A percentile compares a stretch with the other conserved stretches of the same genome.
Conservation (phyloP, 2,329 filamentous ascomycete genomes). For the Claviceps spartinae region DNA sequence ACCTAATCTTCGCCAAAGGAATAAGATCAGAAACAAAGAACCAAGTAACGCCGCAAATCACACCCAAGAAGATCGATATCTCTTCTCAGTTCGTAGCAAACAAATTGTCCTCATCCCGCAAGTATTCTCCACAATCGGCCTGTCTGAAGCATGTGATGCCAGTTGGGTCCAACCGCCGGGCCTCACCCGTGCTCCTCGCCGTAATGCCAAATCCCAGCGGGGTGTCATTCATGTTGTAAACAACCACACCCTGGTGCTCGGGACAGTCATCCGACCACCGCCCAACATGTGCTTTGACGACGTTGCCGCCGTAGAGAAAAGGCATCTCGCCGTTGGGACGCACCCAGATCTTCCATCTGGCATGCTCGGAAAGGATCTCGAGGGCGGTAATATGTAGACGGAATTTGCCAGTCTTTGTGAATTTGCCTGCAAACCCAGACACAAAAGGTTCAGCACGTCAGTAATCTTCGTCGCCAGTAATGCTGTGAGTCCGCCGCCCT, state of each 20-base stretch:
- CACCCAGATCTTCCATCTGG: conserved; percentile 94
- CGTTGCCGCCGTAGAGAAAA: conserved; percentile 85
- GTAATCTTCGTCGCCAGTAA: background rate
- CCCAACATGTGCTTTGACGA: conserved; percentile 59
- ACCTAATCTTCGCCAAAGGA: background rate
- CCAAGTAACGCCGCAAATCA: background rate
- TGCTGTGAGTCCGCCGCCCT: background rate
- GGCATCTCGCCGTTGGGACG: conserved; percentile 96
- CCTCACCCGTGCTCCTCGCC: conserved; percentile 73
- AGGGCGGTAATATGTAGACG: conserved; percentile 82
- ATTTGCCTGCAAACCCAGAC: conserved; percentile 49
- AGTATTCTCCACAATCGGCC: conserved; percentile 86
- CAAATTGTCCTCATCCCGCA: conserved; percentile 65
- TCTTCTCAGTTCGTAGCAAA: conserved; percentile 23
- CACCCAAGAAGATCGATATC: background rate
- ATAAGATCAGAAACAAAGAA: background rate
- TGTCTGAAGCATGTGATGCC: conserved; percentile 82
- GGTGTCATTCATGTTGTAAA: conserved; percentile 84
- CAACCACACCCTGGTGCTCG: conserved; percentile 82
- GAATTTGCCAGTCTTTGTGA: conserved; percentile 95
- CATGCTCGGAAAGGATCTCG: conserved; percentile 77
- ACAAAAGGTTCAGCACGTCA: background rate
- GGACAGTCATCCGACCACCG: conserved; percentile 84
- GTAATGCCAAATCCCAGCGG: conserved; percentile 90
- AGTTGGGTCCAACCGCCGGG: conserved; percentile 75